Base-by-base conservation (phyloP, 2,329 filamentous ascomycete species). In the Stromatinia cepivora region DNA sequence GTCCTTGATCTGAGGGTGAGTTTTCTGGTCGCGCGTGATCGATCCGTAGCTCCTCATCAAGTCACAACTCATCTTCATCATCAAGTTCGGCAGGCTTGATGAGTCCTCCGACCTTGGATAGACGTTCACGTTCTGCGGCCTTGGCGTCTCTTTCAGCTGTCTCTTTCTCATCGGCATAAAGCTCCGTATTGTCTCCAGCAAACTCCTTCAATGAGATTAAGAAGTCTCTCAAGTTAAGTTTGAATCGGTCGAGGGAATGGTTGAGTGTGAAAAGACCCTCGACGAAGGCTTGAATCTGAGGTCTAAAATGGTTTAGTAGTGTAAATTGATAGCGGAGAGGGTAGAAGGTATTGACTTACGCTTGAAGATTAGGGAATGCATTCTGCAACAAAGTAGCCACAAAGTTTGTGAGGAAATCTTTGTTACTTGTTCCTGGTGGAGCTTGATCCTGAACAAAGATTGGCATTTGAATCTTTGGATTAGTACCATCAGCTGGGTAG, bases 31-130 rank as follows among this genome's bases (percentile, higher is more conserved):
- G 67, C 45, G 72, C 72, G 65, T 75, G 86, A 80, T 92, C 89
- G 67, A 82, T 84, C 75, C 89, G 83, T 59, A 92, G 80, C 79
- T 92, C 90, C 79, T 88, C 80, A 57, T 87, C 82, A 72, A 94
- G 92, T 97, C 93, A 97, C 81, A 94, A 85, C 77, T 94, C 92
- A 76, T 94, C 92, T 74, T 93, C 87, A 73, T 91, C 89, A 65
- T 93, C 94, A 78, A 99, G 87, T 80, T 99, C 95, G n/a, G 93
- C 95, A 63, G 95, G 96, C 85, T 99, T 98, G 77, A 99, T 85
- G 71, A 99, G 85, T 77, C 96, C 95, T 75, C 95, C 94, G 69
- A 99, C 93, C 85, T 97, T 98, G 82, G 94, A 92, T 72, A 92
- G 89, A 75, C 94, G 90, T 81, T 97, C 93, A 76, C 94, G 90